These are phyloP conservation scores for Aspergillus tamarii DNA, from an alignment of 2,329 filamentous ascomycete species.

Conservation along the genomic window DNA sequence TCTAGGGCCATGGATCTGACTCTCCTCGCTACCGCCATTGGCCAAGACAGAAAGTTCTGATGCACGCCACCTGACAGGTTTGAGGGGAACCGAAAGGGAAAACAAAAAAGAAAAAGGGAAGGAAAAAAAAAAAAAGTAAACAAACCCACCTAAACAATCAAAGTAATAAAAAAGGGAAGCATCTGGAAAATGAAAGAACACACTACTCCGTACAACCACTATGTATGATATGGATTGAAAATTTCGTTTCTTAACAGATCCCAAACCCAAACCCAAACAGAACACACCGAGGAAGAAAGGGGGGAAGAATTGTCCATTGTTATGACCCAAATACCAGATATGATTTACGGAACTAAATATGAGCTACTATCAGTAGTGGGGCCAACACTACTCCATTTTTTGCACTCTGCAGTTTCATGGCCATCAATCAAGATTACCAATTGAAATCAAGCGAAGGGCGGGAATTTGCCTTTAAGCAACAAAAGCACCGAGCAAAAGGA, in stretches of 20 bases:
- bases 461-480: conserved; percentile 9
- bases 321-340: conserved; percentile 2
- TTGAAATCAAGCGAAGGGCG: neutral
- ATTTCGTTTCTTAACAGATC: neutral
- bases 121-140: neutral
- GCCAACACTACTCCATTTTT: neutral
- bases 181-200: neutral
- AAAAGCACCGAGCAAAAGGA: neutral
- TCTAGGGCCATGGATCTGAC: conserved; percentile 17
- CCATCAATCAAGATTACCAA: conserved; percentile 3
- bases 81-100: neutral
- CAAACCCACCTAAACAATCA: neutral
- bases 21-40: conserved; percentile 15
- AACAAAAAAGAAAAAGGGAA: neutral
- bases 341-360: neutral
- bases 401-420: neutral
- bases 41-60: conserved; percentile 4
- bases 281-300: neutral
- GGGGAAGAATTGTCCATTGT: neutral
- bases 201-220: neutral
- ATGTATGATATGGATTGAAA: neutral
- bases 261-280: neutral
- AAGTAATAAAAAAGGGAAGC: neutral
- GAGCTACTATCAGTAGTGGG: neutral
- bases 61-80: conserved; percentile 19